These are phyloP conservation scores for Sporothrix brasiliensis DNA, from an alignment of 2,329 filamentous ascomycete species.

Conservation along the genomic window DNA sequence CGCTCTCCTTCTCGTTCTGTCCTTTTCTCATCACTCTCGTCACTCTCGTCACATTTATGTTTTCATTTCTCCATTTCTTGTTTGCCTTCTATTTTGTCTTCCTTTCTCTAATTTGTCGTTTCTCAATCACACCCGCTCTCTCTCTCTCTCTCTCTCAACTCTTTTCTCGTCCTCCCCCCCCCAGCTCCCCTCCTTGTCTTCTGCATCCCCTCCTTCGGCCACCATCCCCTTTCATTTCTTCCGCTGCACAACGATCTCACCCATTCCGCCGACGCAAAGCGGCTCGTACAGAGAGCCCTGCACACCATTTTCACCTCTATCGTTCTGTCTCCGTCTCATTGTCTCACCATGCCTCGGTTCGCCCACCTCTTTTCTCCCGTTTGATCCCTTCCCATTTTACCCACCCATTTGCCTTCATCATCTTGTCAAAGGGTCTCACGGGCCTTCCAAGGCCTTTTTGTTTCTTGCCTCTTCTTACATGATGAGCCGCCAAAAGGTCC, in stretches of 20 bases:
- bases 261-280: background rate
- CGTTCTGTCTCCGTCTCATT: background rate
- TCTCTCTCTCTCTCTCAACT: background rate
- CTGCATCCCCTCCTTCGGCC: background rate
- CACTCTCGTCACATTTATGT: slow-evolving; percentile 2
- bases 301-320: background rate
- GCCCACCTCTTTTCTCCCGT: background rate
- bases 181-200: background rate
- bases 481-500: slow-evolving; percentile 59
- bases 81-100: background rate
- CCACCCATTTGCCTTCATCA: background rate
- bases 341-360: slow-evolving; percentile 24
- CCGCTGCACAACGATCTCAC: background rate
- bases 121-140: background rate
- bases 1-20: slow-evolving; percentile 25
- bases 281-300: background rate
- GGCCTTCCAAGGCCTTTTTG: background rate
- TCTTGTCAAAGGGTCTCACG: too few species aligned
- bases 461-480: background rate
- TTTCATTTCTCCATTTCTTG: background rate
- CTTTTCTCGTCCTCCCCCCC: background rate
- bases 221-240: background rate
- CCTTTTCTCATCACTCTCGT: slow-evolving; percentile 13
- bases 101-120: background rate
- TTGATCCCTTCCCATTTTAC: background rate